phyloP scores from a whole-genome alignment of 768 basidiomycete genomes.

The Trametes sanguinea region DNA sequence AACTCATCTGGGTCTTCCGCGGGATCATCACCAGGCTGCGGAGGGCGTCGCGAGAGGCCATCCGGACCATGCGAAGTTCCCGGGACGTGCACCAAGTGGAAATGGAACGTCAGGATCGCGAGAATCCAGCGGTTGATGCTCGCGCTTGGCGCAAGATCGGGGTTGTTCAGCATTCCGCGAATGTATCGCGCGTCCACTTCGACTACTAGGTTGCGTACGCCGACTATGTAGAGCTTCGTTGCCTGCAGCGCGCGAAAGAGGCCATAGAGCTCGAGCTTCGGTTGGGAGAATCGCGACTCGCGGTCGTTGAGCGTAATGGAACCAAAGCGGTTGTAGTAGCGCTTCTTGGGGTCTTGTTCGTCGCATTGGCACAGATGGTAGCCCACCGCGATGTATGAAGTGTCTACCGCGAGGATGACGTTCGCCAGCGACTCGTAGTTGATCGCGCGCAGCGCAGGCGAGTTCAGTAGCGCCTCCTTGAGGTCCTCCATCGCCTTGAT shows the following conservation, averaged over 20 bases:
- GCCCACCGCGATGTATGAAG: neutral
- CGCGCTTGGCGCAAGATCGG: conserved; percentile 39
- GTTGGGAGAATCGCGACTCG: conserved; percentile 33
- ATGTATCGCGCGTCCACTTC: conserved; percentile 32
- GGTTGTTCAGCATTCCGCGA: conserved; percentile 35
- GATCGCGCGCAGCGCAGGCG: conserved; percentile 18
- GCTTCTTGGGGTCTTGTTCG: conserved; percentile 7
- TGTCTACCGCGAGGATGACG: conserved; percentile 28
- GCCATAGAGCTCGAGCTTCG: conserved; percentile 33
- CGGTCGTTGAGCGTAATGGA: no score
- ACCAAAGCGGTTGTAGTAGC: conserved; percentile 36
- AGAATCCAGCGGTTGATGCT: conserved; percentile 45
- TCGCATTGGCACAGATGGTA: conserved; percentile 13
- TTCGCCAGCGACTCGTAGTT: conserved; percentile 17
- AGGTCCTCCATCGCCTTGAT: no score
- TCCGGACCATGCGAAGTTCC: conserved; percentile 22
- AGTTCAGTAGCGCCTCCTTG: neutral
- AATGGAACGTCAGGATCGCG: conserved; percentile 38
- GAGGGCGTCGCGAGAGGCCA: conserved; percentile 30
- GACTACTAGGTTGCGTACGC: conserved; percentile 17
- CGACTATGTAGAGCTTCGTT: conserved; percentile 27
- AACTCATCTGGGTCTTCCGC: conserved; percentile 19
- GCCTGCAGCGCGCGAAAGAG: conserved; percentile 23
- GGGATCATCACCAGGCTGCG: neutral
- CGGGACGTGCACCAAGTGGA: conserved; percentile 40